Base-by-base conservation (phyloP, 2,329 filamentous ascomycete species). In the Colletotrichum tamarilloi region DNA sequence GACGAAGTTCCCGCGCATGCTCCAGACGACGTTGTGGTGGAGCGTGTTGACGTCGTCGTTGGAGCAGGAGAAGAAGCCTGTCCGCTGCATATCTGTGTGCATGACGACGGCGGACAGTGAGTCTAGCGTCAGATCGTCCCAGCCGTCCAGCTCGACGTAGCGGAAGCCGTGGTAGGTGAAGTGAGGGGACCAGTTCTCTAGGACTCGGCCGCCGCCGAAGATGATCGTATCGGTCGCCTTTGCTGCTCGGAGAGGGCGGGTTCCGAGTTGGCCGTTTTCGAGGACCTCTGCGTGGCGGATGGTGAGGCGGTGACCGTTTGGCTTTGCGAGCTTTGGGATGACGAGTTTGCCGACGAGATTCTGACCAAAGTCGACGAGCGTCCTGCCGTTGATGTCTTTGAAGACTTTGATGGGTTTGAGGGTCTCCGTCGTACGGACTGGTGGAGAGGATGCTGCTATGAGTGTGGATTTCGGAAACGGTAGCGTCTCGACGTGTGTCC, bases 1-100 rank as follows among this genome's bases (percentile, higher is more conserved):
- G 5, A 91, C 75, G 75, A 91, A 91, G 75, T 91, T 92, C 0
- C 88, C 88, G 22, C 85, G 84, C 85, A 90, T 89, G 8, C 84
- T 85, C 89, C 89, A 91, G 30, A 81, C 76, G 0, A 88, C 83
- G 67, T 92, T 92, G 1, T 83, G 66, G 73, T 91, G 86, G 2
- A 92, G 83, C 49, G 85, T 79, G 75, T 90, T 91, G 52, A 91
- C 73, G 3, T 85, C 78, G 0, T 76, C 58, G 53, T 91, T 78
- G 0, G 89, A 91, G 68, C 86, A 90, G 8, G 82, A 77, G 64
- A 91, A 90, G 66, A 77, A 82, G 0, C 89, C 88, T 0, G 80
- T 87, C 6, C 84, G 82, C 62, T 80, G 77, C 81, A 91, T 85
- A 68, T 91, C 88, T 0, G 85, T 87, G 74, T 90, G 86, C 12